These are phyloP conservation scores for Inga oerstediana DNA, from an alignment of 306 rosid genomes.

Conservation along the genomic window DNA sequence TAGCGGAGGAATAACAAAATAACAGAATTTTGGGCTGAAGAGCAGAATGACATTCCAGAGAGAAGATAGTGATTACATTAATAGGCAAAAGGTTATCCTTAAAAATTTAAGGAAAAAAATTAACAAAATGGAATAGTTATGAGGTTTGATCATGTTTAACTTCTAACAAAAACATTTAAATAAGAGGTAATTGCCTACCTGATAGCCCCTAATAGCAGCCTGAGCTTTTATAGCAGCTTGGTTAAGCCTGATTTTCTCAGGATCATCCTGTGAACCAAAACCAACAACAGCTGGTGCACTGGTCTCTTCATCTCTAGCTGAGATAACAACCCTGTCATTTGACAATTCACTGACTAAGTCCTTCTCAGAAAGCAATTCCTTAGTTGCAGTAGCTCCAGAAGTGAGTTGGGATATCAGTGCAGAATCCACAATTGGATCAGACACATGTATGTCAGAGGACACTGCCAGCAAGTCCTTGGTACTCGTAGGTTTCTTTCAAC, in stretches of 20 bases:
- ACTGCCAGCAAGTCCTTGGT: conserved; percentile 41
- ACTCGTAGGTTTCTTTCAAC: conserved; percentile 45
- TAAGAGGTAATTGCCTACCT: conserved; percentile 44
- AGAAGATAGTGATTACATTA: not conserved
- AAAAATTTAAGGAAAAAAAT: not conserved
- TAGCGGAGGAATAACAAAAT: not conserved
- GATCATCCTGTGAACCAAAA: conserved; percentile 37
- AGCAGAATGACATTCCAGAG: not conserved
- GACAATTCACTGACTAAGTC: conserved; percentile 32
- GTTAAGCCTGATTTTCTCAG: conserved; percentile 39
- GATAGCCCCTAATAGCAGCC: conserved; percentile 64
- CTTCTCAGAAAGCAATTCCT: conserved; percentile 35
- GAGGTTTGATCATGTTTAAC: not conserved
- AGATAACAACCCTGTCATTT: conserved; percentile 23
- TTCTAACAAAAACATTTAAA: not conserved
- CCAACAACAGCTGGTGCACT: conserved; percentile 30
- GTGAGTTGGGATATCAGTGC: conserved; percentile 33
- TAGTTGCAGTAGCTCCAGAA: conserved; percentile 32
- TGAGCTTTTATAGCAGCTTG: conserved; percentile 57
- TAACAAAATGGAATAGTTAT: not conserved
- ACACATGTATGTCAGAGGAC: conserved; percentile 39
- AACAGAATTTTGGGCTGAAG: not conserved
- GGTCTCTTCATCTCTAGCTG: conserved; percentile 31
- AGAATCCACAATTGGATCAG: conserved; percentile 38
- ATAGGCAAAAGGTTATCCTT: not conserved